Conservation (phyloP, 1,284 basidiomycete genomes). For the Leccinum pachyderme region DNA sequence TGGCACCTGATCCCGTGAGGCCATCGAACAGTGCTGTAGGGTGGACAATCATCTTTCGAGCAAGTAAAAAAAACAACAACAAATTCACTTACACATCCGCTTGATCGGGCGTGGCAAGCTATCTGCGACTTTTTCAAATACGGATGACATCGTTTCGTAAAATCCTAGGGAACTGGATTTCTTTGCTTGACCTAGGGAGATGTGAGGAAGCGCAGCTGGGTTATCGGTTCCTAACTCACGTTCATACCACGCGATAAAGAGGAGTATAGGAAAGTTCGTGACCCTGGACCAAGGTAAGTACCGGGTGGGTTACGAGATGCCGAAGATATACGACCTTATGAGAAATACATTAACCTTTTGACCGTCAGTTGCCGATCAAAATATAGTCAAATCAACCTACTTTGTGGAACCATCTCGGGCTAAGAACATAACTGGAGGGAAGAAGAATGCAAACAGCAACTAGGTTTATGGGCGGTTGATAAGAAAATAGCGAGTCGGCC, state of each 20-base stretch:
- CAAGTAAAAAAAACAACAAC: neutral
- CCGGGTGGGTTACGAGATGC: neutral
- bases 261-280: conserved; percentile 84
- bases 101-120: conserved; percentile 69
- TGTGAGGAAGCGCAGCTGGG: conserved; percentile 3
- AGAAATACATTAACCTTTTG: conserved; percentile 81
- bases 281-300: conserved; percentile 42
- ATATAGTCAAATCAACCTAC: conserved; percentile 33
- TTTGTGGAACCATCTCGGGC: conserved; percentile 84
- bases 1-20: conserved; percentile 66
- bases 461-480: conserved; percentile 88
- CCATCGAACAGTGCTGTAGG: conserved; percentile 75
- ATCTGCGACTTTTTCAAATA: conserved; percentile 69
- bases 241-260: conserved; percentile 82
- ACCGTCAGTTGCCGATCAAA: conserved; percentile 9
- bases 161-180: conserved; percentile 59
- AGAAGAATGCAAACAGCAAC: conserved; percentile 80
- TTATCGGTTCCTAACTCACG: conserved; percentile 36
- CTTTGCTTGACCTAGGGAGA: conserved; percentile 55
- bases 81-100: conserved; percentile 57
- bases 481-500: conserved; percentile 88
- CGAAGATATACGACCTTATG: conserved; percentile 51
- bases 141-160: conserved; percentile 66
- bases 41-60: conserved; percentile 11
- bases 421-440: conserved; percentile 76